Conservation (phyloP, 306 rosid species). For the Casuarina cunninghamiana region DNA sequence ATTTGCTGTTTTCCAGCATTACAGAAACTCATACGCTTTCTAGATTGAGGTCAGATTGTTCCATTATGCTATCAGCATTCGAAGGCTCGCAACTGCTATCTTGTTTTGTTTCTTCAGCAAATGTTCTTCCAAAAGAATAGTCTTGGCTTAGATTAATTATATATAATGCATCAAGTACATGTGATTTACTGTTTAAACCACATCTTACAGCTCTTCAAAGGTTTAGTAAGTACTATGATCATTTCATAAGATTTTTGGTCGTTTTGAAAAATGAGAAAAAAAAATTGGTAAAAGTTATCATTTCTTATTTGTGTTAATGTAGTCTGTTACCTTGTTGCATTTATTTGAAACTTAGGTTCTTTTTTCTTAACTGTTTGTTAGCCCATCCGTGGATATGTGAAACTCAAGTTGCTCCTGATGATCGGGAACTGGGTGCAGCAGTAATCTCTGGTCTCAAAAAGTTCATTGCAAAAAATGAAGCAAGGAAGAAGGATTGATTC, state of each 20-base stretch:
- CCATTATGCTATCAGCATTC: slow-evolving; percentile 22
- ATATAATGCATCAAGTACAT: slow-evolving; percentile 8
- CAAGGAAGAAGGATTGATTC: too few relatives aligned
- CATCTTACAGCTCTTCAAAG: slow-evolving; percentile 14
- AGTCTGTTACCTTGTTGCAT: slow-evolving; percentile 22
- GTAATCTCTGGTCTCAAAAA: too few relatives aligned
- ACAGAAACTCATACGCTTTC: slow-evolving; percentile 4
- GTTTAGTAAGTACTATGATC: neutral
- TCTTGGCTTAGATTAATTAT: neutral
- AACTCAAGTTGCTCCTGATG: too few relatives aligned
- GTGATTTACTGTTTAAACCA: slow-evolving; percentile 19
- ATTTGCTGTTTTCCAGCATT: slow-evolving; percentile 2
- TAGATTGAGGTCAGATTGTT: slow-evolving; percentile 15
- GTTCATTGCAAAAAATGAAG: too few relatives aligned
- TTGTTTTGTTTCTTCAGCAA: slow-evolving; percentile 5
- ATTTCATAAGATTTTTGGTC: neutral
- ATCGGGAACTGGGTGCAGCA: too few relatives aligned
- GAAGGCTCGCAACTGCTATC: slow-evolving; percentile 7
- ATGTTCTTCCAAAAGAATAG: neutral
- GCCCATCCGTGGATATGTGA: too few relatives aligned
- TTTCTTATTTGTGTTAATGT: slow-evolving; percentile 15
- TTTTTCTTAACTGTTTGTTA: too few relatives aligned
- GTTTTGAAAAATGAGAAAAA: neutral
- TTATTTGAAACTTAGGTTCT: neutral
- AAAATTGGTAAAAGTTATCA: slow-evolving; percentile 4